Evolutionary conservation across 2,329 filamentous ascomycete genomes (phyloP).

Genomic region (Atkinsonella hypoxylon): DNA sequence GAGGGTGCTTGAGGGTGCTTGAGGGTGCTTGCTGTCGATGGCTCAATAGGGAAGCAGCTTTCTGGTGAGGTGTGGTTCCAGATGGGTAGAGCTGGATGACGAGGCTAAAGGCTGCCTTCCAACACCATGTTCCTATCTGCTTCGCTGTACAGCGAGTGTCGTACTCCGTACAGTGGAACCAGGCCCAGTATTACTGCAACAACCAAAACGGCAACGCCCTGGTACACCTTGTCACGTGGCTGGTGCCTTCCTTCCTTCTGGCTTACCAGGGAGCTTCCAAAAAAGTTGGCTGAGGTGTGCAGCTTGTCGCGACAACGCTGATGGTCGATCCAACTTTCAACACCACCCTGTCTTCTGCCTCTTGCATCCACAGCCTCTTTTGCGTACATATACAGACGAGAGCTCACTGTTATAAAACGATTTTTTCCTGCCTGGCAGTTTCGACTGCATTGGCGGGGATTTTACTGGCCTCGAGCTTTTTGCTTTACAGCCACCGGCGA

Average conservation of each 20-base stretch:
- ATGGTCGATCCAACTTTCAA: not conserved
- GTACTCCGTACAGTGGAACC: too few species aligned
- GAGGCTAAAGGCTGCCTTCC: slow-evolving; percentile 42
- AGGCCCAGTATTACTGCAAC: too few species aligned
- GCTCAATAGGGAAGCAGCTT: not conserved
- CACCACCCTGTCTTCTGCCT: not conserved
- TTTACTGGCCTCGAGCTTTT: not conserved
- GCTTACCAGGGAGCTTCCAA: slow-evolving; percentile 14
- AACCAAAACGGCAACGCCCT: too few species aligned
- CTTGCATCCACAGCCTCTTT: not conserved
- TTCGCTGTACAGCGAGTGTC: too few species aligned
- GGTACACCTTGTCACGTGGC: not conserved
- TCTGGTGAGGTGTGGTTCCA: slow-evolving; percentile 8
- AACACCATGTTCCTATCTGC: too few species aligned
- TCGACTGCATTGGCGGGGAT: not conserved
- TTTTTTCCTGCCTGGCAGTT: not conserved
- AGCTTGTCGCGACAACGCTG: slow-evolving; percentile 8
- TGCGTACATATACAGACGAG: not conserved
- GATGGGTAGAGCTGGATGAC: slow-evolving; percentile 35
- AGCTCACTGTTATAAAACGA: too few species aligned
- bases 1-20: not conserved
- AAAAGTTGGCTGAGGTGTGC: slow-evolving; percentile 10
- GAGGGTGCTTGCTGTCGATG: not conserved
- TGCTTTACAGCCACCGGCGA: not conserved
- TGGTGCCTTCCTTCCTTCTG: slow-evolving; percentile 9